Conservation (phyloP, 2,329 filamentous ascomycete species). For the Trichoderma koningii region DNA sequence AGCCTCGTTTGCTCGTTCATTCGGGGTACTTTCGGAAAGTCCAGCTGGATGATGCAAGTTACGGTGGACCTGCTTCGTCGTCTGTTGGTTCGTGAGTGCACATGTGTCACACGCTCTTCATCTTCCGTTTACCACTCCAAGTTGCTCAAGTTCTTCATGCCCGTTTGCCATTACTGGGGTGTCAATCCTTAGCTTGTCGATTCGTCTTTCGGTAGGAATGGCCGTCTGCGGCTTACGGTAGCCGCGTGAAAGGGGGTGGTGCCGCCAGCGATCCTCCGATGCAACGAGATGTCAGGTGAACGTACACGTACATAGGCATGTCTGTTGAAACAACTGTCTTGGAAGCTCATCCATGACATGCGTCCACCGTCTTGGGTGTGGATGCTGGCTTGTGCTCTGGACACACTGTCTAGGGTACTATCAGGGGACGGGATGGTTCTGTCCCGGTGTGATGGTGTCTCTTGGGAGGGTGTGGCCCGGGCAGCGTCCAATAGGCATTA, state of each 20-base stretch:
- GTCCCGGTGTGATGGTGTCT: not conserved
- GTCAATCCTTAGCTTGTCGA: not conserved
- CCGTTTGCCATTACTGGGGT: not conserved
- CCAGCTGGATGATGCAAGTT: too few species aligned
- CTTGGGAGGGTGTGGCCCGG: not conserved
- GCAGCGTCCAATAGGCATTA: slow-evolving; percentile 9
- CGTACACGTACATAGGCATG: not conserved
- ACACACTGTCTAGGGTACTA: not conserved
- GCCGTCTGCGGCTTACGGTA: slow-evolving; percentile 6
- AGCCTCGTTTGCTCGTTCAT: slow-evolving; percentile 1
- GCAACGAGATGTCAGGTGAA: slow-evolving; percentile 9
- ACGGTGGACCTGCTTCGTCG: too few species aligned
- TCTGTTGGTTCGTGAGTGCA: not conserved
- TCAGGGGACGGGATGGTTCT: not conserved
- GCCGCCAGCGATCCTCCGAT: slow-evolving; percentile 8
- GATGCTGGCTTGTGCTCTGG: not conserved
- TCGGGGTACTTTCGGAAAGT: not conserved
- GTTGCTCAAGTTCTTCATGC: too few species aligned
- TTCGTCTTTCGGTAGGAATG: slow-evolving; percentile 5
- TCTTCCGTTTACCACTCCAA: not conserved
- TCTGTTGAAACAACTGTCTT: not conserved
- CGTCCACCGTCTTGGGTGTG: not conserved
- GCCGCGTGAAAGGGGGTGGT: not conserved
- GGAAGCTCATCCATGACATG: slow-evolving; percentile 3
- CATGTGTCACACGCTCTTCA: not conserved